Evolutionary conservation across 2,329 filamentous ascomycete genomes (phyloP).

Genomic region (Venturia effusa): DNA sequence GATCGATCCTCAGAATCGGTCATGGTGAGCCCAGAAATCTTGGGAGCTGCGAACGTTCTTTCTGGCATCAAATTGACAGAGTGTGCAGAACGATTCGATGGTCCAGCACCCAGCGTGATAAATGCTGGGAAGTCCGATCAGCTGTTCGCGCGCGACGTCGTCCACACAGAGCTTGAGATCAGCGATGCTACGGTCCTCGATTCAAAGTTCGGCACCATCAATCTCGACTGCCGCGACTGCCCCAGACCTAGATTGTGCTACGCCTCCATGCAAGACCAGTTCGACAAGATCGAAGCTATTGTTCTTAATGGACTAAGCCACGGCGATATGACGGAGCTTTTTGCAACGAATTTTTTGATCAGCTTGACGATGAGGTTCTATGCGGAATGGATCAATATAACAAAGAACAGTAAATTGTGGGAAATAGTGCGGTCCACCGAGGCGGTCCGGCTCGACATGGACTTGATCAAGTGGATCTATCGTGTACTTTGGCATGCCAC

Average conservation of each 20-base stretch:
- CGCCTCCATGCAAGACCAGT: neutral
- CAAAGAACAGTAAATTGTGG: neutral
- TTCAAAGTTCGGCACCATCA: neutral
- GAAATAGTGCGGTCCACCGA: neutral
- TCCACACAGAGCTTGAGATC: neutral
- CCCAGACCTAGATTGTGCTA: neutral
- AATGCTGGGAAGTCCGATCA: neutral
- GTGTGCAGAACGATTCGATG: neutral
- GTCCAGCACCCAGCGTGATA: neutral
- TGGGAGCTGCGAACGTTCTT: neutral
- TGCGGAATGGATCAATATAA: neutral
- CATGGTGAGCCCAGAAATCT: neutral
- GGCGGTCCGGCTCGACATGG: neutral
- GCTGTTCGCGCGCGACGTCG: neutral
- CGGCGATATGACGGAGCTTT: neutral
- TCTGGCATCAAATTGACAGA: neutral
- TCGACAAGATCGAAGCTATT: neutral
- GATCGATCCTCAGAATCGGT: neutral
- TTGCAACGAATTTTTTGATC: neutral
- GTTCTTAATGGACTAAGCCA: neutral
- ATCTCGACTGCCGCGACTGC: neutral
- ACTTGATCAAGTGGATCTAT: neutral
- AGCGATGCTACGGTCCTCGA: neutral
- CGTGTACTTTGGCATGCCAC: neutral
- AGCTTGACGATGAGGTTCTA: neutral